Conservation (phyloP, 2,329 filamentous ascomycete species). For the Calonectria pseudoreteaudii region DNA sequence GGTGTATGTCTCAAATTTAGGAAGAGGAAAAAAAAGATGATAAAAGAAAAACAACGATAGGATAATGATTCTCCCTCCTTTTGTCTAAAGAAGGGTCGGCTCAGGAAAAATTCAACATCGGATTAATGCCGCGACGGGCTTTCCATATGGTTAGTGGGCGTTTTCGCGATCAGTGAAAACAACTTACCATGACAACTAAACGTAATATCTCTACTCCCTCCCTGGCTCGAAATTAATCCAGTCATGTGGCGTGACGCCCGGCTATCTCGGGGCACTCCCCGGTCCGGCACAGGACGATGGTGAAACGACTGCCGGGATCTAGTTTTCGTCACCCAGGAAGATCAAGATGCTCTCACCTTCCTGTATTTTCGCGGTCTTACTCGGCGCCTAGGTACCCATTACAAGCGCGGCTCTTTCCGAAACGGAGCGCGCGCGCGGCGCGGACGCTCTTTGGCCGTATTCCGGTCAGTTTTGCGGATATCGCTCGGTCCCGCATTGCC, state of each 20-base stretch:
- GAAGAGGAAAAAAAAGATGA: neutral
- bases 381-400: neutral
- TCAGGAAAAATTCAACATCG: neutral
- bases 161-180: neutral
- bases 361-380: constrained; percentile 9
- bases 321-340: neutral
- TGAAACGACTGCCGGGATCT: constrained; percentile 17
- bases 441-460: neutral
- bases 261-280: neutral
- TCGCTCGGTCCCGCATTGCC: constrained; percentile 22
- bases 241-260: neutral
- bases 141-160: neutral
- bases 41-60: neutral
- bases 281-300: neutral
- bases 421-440: constrained; percentile 4
- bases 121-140: neutral
- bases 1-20: neutral
- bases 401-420: constrained; percentile 8
- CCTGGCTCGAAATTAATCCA: constrained; percentile 2
- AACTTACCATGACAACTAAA: neutral
- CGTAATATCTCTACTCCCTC: neutral
- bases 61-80: neutral
- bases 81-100: neutral
- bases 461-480: constrained; percentile 9
- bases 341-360: neutral